These are phyloP conservation scores for Heracleum sosnowskyi DNA, from an alignment of 129 eudicot genomes.

Conservation along the genomic window DNA sequence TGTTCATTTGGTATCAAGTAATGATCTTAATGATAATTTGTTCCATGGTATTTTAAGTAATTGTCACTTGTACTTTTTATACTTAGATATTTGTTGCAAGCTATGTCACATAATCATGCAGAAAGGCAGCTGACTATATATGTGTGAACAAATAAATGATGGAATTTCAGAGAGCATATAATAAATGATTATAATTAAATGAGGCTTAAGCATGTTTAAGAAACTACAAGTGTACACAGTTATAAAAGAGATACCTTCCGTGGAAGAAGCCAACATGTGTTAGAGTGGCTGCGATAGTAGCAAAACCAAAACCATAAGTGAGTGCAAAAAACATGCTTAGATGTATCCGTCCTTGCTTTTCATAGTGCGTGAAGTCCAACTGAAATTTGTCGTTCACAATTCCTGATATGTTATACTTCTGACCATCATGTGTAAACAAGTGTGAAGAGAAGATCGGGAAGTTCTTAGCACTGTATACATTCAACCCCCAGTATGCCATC, in stretches of 20 bases:
- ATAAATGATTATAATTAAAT: background rate
- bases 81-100: background rate
- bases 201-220: background rate
- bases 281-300: constrained; percentile 75
- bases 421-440: constrained; percentile 71
- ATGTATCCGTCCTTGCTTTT: constrained; percentile 64
- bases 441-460: constrained; percentile 87
- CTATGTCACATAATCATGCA: background rate
- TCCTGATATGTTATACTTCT: constrained; percentile 58
- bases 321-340: constrained; percentile 76
- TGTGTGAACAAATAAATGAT: background rate
- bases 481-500: constrained; percentile 76
- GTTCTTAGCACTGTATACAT: constrained; percentile 48
- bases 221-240: background rate
- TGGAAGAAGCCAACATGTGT: constrained; percentile 75
- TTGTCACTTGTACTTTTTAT: background rate
- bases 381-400: constrained; percentile 75
- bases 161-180: background rate
- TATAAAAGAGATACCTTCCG: constrained; percentile 52
- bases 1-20: background rate
- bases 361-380: constrained; percentile 45
- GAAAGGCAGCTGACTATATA: background rate
- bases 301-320: constrained; percentile 88
- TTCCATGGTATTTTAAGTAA: background rate
- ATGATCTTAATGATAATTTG: background rate